Evolutionary conservation across 768 basidiomycete genomes (phyloP).

Genomic region (Boletus huronensis): DNA sequence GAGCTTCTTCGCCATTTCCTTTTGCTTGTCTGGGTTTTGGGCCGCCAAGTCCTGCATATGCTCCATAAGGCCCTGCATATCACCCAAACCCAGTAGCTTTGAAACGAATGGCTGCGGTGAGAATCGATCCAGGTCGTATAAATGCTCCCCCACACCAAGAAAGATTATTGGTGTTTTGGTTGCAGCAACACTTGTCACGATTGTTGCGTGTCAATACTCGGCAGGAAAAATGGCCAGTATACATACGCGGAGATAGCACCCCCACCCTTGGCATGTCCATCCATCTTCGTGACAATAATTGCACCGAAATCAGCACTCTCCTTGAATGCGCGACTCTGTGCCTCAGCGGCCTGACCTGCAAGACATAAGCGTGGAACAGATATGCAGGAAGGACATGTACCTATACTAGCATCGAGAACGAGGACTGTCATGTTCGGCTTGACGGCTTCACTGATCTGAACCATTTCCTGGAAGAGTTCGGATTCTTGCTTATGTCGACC

Average conservation of each 20-base stretch:
- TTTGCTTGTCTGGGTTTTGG: conserved; percentile 94
- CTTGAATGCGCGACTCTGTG: conserved; percentile 95
- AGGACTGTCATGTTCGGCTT: conserved; percentile 96
- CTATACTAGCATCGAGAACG: conserved; percentile 95
- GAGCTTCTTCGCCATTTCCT: conserved; percentile 96
- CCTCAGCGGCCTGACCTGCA: conserved; percentile 93
- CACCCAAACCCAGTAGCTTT: conserved; percentile 92
- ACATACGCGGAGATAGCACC: conserved; percentile 98
- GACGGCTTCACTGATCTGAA: conserved; percentile 90
- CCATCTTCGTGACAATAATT: conserved; percentile 99
- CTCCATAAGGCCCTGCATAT: conserved; percentile 96
- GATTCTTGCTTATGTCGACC: conserved; percentile 96
- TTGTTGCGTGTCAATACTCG: conserved; percentile 6
- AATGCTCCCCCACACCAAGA: conserved; percentile 94
- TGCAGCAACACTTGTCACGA: conserved; percentile 76
- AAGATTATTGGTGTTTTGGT: conserved; percentile 99
- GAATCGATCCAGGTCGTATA: conserved; percentile 96
- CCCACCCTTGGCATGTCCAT: conserved; percentile 98
- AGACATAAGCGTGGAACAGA: background rate
- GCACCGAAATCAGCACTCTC: conserved; percentile 97
- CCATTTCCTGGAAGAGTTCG: conserved; percentile 97
- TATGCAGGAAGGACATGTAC: conserved; percentile 33
- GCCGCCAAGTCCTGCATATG: conserved; percentile 96
- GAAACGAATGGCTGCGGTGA: conserved; percentile 96
- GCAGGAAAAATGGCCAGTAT: background rate